Conservation (phyloP, 768 basidiomycete genomes). For the Amanita muscaria region DNA sequence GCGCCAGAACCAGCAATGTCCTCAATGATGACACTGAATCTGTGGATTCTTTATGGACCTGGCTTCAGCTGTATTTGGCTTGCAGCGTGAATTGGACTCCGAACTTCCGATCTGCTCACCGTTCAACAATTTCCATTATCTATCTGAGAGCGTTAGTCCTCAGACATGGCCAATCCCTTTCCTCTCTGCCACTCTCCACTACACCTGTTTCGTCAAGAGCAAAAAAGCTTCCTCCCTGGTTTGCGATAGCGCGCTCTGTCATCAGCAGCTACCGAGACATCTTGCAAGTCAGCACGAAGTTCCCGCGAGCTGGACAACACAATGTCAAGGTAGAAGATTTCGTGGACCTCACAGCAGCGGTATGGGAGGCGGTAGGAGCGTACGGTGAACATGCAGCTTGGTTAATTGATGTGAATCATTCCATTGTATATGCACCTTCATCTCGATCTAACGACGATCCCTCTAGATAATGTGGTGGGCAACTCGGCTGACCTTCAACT, state of each 20-base stretch:
- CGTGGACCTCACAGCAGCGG: constrained; percentile 66
- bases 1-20: constrained; percentile 30
- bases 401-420: constrained; percentile 71
- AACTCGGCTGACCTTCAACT: constrained; percentile 89
- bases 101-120: constrained; percentile 67
- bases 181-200: constrained; percentile 6
- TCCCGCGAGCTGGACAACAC: constrained; percentile 74
- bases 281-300: constrained; percentile 57
- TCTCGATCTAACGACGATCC: constrained; percentile 1
- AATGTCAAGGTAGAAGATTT: constrained; percentile 79
- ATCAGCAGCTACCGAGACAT: constrained; percentile 65
- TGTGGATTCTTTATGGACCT: constrained; percentile 44
- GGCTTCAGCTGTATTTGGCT: constrained; percentile 51
- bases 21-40: constrained; percentile 11
- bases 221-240: constrained; percentile 43
- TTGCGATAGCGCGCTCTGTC: constrained; percentile 42
- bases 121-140: constrained; percentile 59
- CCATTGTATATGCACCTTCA: neutral
- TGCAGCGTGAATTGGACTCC: constrained; percentile 71
- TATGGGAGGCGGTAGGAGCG: constrained; percentile 73
- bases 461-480: constrained; percentile 86
- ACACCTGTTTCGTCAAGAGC: constrained; percentile 11
- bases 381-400: constrained; percentile 57
- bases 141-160: constrained; percentile 68
- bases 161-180: constrained; percentile 25